These are phyloP conservation scores for Aureobasidium sp. DNA, from an alignment of 2,329 filamentous ascomycete species.

Conservation along the genomic window DNA sequence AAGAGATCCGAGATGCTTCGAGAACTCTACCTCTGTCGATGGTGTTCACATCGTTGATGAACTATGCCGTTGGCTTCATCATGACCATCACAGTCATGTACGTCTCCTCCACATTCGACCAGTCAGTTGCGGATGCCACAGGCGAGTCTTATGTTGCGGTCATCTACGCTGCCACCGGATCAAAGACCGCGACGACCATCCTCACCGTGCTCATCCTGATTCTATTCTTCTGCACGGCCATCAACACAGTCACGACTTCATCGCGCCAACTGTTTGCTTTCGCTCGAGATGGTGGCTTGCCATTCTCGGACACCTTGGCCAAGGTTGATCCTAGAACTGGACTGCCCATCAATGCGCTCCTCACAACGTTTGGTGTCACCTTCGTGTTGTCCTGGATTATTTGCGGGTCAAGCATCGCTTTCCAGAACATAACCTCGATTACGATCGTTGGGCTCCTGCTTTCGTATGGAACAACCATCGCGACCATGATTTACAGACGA, in stretches of 20 bases:
- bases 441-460: slow-evolving; percentile 15
- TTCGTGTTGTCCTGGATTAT: slow-evolving; percentile 18
- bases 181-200: slow-evolving; percentile 18
- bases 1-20: slow-evolving; percentile 14
- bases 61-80: slow-evolving; percentile 18
- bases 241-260: slow-evolving; percentile 24
- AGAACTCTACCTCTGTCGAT: slow-evolving; percentile 17
- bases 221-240: slow-evolving; percentile 6
- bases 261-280: slow-evolving; percentile 17
- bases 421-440: slow-evolving; percentile 18
- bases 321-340: slow-evolving; percentile 18
- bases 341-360: not conserved
- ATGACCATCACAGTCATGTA: slow-evolving; percentile 23
- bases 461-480: slow-evolving; percentile 17
- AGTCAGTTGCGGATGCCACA: slow-evolving; percentile 21
- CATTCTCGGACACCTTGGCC: slow-evolving; percentile 16
- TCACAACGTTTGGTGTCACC: slow-evolving; percentile 4
- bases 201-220: slow-evolving; percentile 17
- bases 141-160: slow-evolving; percentile 20
- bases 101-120: slow-evolving; percentile 22
- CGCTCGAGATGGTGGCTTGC: slow-evolving; percentile 18
- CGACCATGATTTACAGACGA: slow-evolving; percentile 16
- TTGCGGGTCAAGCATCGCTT: slow-evolving; percentile 20
- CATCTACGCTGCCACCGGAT: slow-evolving; percentile 21
- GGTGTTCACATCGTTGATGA: slow-evolving; percentile 17